Conservation (phyloP, 2,329 filamentous ascomycete genomes). For the Emericellopsis cladophorae region DNA sequence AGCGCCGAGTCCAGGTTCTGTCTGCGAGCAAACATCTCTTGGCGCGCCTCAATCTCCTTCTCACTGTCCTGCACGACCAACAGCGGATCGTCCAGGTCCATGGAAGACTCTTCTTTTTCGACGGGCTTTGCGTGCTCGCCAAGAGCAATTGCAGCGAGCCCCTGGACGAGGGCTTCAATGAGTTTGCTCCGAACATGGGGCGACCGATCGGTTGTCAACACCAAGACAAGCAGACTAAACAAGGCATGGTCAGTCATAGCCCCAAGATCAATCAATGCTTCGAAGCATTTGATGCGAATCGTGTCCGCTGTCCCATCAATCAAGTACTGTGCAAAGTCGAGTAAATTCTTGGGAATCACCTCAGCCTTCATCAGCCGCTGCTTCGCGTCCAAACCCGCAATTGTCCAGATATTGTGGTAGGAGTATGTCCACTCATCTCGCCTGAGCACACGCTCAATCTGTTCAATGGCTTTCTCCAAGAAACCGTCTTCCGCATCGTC, state of each 20-base stretch:
- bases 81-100: conserved; percentile 18
- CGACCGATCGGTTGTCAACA: conserved; percentile 49
- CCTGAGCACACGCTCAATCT: conserved; percentile 53
- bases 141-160: conserved; percentile 50
- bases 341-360: conserved; percentile 38
- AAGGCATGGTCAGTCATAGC: conserved; percentile 41
- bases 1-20: conserved; percentile 47
- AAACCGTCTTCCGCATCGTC: conserved; percentile 34
- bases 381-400: conserved; percentile 49
- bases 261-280: conserved; percentile 51
- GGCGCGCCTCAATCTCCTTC: conserved; percentile 41
- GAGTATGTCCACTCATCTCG: conserved; percentile 59
- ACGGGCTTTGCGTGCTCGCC: conserved; percentile 40
- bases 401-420: conserved; percentile 55
- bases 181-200: conserved; percentile 49
- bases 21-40: conserved; percentile 52
- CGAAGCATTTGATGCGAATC: conserved; percentile 54
- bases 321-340: conserved; percentile 51
- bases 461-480: conserved; percentile 40
- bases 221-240: conserved; percentile 42
- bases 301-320: conserved; percentile 50
- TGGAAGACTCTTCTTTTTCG: conserved; percentile 16
- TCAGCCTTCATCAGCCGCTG: conserved; percentile 50
- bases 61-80: conserved; percentile 29
- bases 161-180: conserved; percentile 44